Conservation (phyloP, 129 eudicot genomes). For the Centella asiatica region DNA sequence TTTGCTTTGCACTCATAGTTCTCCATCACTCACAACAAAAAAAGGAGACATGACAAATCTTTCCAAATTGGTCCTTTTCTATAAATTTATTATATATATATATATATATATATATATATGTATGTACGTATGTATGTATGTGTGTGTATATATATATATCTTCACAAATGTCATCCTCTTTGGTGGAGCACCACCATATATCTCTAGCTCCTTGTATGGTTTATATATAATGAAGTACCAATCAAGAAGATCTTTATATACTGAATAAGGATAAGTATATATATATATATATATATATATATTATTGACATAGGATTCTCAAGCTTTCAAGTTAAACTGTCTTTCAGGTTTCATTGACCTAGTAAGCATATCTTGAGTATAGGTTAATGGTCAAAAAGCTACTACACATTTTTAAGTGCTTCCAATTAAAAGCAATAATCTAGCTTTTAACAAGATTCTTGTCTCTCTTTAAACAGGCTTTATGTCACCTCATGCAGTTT, state of each 20-base stretch:
- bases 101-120: no score
- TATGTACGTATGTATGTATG: neutral
- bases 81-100: no score
- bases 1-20: no score
- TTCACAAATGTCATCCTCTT: neutral
- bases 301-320: slow-evolving; percentile 69
- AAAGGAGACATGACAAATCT: no score
- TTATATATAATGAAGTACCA: neutral
- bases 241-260: neutral
- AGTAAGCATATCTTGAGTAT: slow-evolving; percentile 28
- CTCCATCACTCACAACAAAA: no score
- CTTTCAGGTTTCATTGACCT: slow-evolving; percentile 31
- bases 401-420: slow-evolving; percentile 50
- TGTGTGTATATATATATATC: neutral
- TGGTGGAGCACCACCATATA: neutral
- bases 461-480: slow-evolving; percentile 62
- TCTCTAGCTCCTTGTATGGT: neutral
- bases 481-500: slow-evolving; percentile 54
- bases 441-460: slow-evolving; percentile 90
- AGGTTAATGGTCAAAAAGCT: slow-evolving; percentile 54
- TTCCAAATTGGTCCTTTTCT: no score
- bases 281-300: neutral
- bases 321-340: slow-evolving; percentile 37
- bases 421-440: slow-evolving; percentile 70
- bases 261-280: neutral